Percentiles rank a stretch among this genome's conserved stretches.
phyloP scores from a whole-genome alignment of 2,329 filamentous ascomycete species.

The Penicillium freii region DNA sequence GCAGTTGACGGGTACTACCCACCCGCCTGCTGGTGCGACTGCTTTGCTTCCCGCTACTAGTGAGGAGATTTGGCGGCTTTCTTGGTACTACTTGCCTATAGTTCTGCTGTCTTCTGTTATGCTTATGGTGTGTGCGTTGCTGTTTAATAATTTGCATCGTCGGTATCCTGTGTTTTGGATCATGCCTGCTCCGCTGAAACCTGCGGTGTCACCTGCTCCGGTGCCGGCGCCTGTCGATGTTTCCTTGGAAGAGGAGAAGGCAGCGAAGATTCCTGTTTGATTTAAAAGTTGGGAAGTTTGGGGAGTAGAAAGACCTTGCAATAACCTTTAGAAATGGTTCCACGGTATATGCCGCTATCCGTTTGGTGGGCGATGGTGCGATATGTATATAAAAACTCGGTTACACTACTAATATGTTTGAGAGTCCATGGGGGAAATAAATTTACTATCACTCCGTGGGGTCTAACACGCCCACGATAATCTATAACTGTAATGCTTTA shows the following conservation, averaged over 20 bases:
- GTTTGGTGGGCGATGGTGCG: background rate
- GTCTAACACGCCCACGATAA: background rate
- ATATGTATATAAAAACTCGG: background rate
- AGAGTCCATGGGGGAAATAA: background rate
- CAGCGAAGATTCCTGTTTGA: background rate
- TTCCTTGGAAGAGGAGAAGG: background rate
- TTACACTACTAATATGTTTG: background rate
- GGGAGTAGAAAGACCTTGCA: background rate
- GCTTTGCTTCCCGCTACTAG: conserved; percentile 33
- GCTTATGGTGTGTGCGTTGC: conserved; percentile 28
- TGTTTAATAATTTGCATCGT: conserved; percentile 35
- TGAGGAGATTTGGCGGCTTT: conserved; percentile 28
- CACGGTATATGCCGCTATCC: background rate
- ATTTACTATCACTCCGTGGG: background rate
- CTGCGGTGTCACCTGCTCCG: conserved; percentile 3
- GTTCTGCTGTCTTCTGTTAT: conserved; percentile 32
- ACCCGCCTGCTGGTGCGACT: conserved; percentile 37
- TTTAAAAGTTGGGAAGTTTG: background rate
- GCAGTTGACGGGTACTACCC: conserved; percentile 35
- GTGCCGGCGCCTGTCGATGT: background rate
- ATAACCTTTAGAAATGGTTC: background rate
- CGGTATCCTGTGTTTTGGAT: conserved; percentile 36
- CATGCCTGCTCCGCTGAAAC: conserved; percentile 19
- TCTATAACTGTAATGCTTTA: too few relatives aligned
- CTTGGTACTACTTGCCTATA: conserved; percentile 35